phyloP scores from a whole-genome alignment of 345 rosid species.

The Sonneratia caseolaris region DNA sequence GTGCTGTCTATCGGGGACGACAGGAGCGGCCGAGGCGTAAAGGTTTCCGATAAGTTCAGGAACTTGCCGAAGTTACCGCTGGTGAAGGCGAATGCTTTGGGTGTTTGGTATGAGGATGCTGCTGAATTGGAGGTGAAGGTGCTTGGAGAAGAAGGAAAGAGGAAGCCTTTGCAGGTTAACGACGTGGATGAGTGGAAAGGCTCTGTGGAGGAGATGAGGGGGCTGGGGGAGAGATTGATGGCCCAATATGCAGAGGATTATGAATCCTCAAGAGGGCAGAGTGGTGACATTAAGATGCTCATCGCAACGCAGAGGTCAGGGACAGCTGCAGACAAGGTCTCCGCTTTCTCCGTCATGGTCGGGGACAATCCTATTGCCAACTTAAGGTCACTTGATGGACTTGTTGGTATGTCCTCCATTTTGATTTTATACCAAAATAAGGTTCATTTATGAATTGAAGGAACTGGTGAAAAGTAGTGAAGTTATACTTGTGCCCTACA shows the following conservation, averaged over 20 bases:
- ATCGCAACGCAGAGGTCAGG: conserved; percentile 85
- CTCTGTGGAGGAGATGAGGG: conserved; percentile 54
- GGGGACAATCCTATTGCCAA: conserved; percentile 91
- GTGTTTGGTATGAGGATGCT: conserved; percentile 72
- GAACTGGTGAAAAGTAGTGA: background rate
- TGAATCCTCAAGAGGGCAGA: conserved; percentile 51
- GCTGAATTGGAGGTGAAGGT: conserved; percentile 65
- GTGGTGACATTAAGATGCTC: conserved; percentile 81
- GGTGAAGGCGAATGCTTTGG: conserved; percentile 56
- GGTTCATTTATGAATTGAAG: background rate
- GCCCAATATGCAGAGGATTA: conserved; percentile 70
- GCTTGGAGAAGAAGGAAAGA: conserved; percentile 30
- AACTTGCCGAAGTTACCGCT: conserved; percentile 57
- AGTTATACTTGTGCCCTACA: background rate
- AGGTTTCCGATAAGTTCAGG: conserved; percentile 38
- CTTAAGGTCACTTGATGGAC: conserved; percentile 82
- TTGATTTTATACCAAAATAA: background rate
- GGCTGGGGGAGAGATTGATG: conserved; percentile 73
- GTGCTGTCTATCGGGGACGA: conserved; percentile 42
- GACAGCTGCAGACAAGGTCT: conserved; percentile 84
- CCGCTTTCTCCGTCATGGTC: conserved; percentile 75
- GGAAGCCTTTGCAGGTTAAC: conserved; percentile 19
- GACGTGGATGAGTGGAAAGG: conserved; percentile 43
- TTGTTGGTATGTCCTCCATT: conserved; percentile 39
- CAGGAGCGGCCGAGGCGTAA: conserved; percentile 7